These are phyloP conservation scores for Tylopilus intermedius DNA, from an alignment of 768 basidiomycete species.

Conservation along the genomic window DNA sequence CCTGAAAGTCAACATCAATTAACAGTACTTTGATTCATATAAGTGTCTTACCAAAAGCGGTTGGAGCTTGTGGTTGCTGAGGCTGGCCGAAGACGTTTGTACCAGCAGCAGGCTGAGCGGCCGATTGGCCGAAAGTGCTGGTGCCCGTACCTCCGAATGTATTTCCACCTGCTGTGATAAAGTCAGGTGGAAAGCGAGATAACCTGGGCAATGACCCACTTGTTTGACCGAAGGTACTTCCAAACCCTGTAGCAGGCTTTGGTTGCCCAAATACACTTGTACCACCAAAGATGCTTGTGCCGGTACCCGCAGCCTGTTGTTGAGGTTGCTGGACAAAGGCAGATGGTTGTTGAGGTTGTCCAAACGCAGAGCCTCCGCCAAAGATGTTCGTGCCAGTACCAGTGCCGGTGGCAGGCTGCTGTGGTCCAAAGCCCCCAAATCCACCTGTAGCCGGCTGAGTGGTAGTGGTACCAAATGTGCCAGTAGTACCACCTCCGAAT, in stretches of 20 bases:
- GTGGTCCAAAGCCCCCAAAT: constrained; percentile 34
- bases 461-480: constrained; percentile 22
- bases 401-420: constrained; percentile 32
- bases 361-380: constrained; percentile 38
- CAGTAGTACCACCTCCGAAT: constrained; percentile 24
- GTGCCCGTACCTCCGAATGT: constrained; percentile 24
- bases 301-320: constrained; percentile 34
- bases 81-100: constrained; percentile 35
- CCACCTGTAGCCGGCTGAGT: constrained; percentile 25
- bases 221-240: constrained; percentile 23
- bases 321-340: constrained; percentile 48
- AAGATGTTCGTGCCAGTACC: constrained; percentile 38
- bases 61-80: constrained; percentile 32
- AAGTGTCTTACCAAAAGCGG: constrained; percentile 41
- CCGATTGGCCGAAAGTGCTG: constrained; percentile 26
- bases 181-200: not conserved
- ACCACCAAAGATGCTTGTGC: constrained; percentile 30
- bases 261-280: constrained; percentile 30
- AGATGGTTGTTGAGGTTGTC: constrained; percentile 32
- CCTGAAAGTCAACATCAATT: constrained; percentile 21
- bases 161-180: constrained; percentile 12
- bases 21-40: not conserved
- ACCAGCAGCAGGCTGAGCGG: constrained; percentile 19
- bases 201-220: constrained; percentile 10
- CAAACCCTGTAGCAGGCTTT: constrained; percentile 31